phyloP scores from a whole-genome alignment of 2,329 filamentous ascomycete species.

The Cercospora nicotianae region DNA sequence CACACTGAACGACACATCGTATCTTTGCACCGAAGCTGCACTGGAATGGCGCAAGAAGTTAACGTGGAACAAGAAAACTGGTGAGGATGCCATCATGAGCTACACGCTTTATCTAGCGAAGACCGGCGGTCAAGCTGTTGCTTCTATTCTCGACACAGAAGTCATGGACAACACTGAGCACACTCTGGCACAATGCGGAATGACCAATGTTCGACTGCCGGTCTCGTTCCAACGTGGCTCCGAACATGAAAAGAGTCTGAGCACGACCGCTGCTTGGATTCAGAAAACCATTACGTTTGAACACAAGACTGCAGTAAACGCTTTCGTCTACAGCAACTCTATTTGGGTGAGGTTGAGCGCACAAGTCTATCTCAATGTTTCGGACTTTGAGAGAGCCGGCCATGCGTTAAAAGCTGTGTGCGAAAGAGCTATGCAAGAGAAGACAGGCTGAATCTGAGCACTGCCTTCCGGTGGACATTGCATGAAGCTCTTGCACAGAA shows the following conservation, averaged over 20 bases:
- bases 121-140: slow-evolving; percentile 61
- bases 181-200: slow-evolving; percentile 61
- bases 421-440: neutral
- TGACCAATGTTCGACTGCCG: slow-evolving; percentile 65
- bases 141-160: slow-evolving; percentile 66
- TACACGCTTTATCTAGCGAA: slow-evolving; percentile 66
- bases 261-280: slow-evolving; percentile 40
- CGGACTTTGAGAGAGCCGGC: slow-evolving; percentile 63
- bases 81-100: slow-evolving; percentile 66
- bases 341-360: slow-evolving; percentile 73
- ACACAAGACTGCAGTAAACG: slow-evolving; percentile 71
- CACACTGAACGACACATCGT: slow-evolving; percentile 71
- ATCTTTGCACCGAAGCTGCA: slow-evolving; percentile 69
- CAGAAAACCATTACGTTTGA: slow-evolving; percentile 45
- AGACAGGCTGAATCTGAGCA: neutral
- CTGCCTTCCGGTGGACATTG: neutral
- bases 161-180: slow-evolving; percentile 66
- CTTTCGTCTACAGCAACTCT: slow-evolving; percentile 59
- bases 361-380: slow-evolving; percentile 75
- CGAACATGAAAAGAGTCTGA: slow-evolving; percentile 20
- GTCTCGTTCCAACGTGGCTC: slow-evolving; percentile 47
- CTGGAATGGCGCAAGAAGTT: slow-evolving; percentile 65
- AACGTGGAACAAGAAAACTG: slow-evolving; percentile 40
- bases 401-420: neutral
- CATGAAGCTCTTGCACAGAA: no score